A percentile compares a stretch with the other conserved stretches of the same genome.
These are phyloP conservation scores for Cyamopsis tetragonoloba DNA, from an alignment of 306 rosid genomes.

Conservation along the genomic window DNA sequence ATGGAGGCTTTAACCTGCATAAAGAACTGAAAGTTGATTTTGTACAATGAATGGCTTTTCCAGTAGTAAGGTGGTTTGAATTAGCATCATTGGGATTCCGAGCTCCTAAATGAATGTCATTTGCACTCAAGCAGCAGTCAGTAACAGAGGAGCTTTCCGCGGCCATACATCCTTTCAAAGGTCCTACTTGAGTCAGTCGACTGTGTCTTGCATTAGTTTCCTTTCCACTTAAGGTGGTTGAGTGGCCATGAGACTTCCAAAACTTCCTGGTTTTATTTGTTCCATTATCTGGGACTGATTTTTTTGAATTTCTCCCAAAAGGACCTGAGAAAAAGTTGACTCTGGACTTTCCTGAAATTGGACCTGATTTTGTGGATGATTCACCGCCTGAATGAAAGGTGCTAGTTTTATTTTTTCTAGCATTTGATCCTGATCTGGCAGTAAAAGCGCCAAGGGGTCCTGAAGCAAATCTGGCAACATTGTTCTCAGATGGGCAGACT, in stretches of 20 bases:
- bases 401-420: slow-evolving; percentile 34
- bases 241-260: slow-evolving; percentile 47
- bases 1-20: slow-evolving; percentile 64
- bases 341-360: slow-evolving; percentile 42
- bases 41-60: slow-evolving; percentile 26
- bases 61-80: slow-evolving; percentile 29
- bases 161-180: slow-evolving; percentile 69
- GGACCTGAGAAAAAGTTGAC: slow-evolving; percentile 75
- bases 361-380: slow-evolving; percentile 57
- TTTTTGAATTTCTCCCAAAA: slow-evolving; percentile 47
- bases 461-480: slow-evolving; percentile 69
- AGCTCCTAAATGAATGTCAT: slow-evolving; percentile 36
- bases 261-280: slow-evolving; percentile 51
- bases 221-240: slow-evolving; percentile 41
- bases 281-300: slow-evolving; percentile 52
- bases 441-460: slow-evolving; percentile 70
- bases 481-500: slow-evolving; percentile 41
- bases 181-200: slow-evolving; percentile 84
- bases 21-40: slow-evolving; percentile 41
- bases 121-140: slow-evolving; percentile 42
- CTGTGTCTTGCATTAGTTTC: slow-evolving; percentile 46
- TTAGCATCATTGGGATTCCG: slow-evolving; percentile 29
- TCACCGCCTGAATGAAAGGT: slow-evolving; percentile 59
- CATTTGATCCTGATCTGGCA: slow-evolving; percentile 42
- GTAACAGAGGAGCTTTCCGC: slow-evolving; percentile 43